A percentile compares a stretch with the other conserved stretches of the same genome.
Conservation (phyloP, 176 grass and related monocot species). For the Musa acuminata region DNA sequence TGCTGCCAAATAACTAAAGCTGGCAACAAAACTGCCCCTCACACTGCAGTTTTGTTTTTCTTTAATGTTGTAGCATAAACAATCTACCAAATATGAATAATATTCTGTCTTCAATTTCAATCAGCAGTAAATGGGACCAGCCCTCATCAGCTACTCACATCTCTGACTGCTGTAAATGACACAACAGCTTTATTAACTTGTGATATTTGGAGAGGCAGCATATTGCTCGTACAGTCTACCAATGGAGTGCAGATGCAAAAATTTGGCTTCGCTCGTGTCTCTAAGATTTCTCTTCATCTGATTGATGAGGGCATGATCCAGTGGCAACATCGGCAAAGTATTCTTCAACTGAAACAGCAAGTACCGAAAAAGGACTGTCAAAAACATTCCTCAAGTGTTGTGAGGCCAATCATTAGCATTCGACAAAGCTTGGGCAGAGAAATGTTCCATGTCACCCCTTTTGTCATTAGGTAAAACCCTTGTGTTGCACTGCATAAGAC, state of each 20-base stretch:
- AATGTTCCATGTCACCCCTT: background rate
- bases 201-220: background rate
- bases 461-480: background rate
- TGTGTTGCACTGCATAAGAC: background rate
- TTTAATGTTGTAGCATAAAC: background rate
- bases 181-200: background rate
- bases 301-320: slow-evolving; percentile 41
- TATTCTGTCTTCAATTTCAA: background rate
- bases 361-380: background rate
- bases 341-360: slow-evolving; percentile 53
- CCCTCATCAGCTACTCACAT: too few species aligned
- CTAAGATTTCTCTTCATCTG: slow-evolving; percentile 79
- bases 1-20: background rate
- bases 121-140: background rate
- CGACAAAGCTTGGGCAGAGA: background rate
- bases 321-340: slow-evolving; percentile 81
- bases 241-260: background rate
- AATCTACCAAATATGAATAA: background rate
- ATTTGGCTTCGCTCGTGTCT: background rate
- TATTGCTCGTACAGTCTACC: background rate
- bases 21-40: background rate
- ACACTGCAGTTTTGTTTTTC: background rate
- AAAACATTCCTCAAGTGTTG: background rate
- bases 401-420: background rate
- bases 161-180: too few species aligned